Evolutionary conservation across 1,139 yeast species (phyloP).

Genomic region (Candida tropicalis): DNA sequence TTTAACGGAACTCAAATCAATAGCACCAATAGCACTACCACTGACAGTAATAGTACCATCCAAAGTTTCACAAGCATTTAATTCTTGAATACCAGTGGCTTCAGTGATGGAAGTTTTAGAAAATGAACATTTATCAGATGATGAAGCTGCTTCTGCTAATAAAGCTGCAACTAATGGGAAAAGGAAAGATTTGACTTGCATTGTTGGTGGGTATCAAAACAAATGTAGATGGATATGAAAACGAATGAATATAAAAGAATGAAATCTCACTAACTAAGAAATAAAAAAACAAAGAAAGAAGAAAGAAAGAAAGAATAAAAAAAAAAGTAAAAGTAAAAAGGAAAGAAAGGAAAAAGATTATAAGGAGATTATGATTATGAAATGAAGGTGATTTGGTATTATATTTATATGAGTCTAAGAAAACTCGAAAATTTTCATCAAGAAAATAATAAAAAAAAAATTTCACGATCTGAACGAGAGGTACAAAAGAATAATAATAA

Average conservation of each 20-base stretch:
- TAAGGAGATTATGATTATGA: not conserved
- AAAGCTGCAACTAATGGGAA: constrained; percentile 17
- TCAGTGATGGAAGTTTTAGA: constrained; percentile 42
- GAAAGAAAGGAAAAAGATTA: not conserved
- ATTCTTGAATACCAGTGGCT: constrained; percentile 36
- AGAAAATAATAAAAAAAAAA: constrained; percentile 7
- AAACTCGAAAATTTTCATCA: not conserved
- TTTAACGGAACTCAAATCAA: constrained; percentile 38
- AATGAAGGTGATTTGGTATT: not conserved
- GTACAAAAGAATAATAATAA: not conserved
- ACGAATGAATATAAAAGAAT: not conserved
- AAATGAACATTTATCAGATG: constrained; percentile 34
- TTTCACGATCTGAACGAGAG: not conserved
- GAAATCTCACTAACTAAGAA: not conserved
- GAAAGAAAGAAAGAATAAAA: constrained; percentile 1
- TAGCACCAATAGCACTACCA: constrained; percentile 37
- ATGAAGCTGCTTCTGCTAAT: constrained; percentile 8
- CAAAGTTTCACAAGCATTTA: constrained; percentile 45
- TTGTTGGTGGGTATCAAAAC: constrained; percentile 6
- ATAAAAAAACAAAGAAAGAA: not conserved
- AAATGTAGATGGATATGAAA: not conserved
- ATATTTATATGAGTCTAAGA: not conserved
- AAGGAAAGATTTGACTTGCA: constrained; percentile 21
- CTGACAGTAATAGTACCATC: constrained; percentile 43
- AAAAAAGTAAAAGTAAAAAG: constrained; percentile 6